Evolutionary conservation across 352 stramenopile genomes (phyloP), one percentile per base, ranked within the genome.

Genomic region (Pythium dissotocum): DNA sequence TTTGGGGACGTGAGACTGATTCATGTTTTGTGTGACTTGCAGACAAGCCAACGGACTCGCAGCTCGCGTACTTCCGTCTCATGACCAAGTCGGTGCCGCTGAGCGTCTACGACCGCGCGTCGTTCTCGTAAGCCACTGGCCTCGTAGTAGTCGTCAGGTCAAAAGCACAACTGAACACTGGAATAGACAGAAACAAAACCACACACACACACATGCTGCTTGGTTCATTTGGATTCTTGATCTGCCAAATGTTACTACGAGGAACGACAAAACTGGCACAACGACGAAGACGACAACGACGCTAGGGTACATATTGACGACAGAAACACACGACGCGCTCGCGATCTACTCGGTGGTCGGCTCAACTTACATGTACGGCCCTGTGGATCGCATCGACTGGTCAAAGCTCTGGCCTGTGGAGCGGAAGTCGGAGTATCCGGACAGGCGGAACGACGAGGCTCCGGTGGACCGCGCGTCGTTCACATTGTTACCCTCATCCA

Each of bases 11-110:
- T 30, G 46, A 53, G 46, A 32, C 46, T 53, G 46, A 53, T 10
- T 52, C 16, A 52, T 52, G 9, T 1, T 9, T 53, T 30, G 9
- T 30, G n/a, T 53, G 18, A 7, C 24, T 28, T 53, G 46, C 62
- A 90, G 86, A 92, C 72, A 86, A 90, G 67, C 83, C 80, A 44
- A 88, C 77, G 30, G 82, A 87, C 26, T 81, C 79, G 70, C 67
- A 93, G 75, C 56, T 92, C 53, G 86, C 86, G 42, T 91, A 92
- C 76, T 94, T 94, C 65, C 83, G 85, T 56, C 78, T 94, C 58
- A 94, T 94, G 86, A 94, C 86, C 71, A 94, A 94, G 77, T 76
- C 81, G 54, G 78, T 92, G 61, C 86, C 84, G 58, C 79, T 91
- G 14, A 78, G 84, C 72, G 86, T 94, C 42, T 91, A 90, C 59